These are phyloP conservation scores for Ogataea glucozyma DNA, from an alignment of 805 yeast genomes.

Conservation along the genomic window DNA sequence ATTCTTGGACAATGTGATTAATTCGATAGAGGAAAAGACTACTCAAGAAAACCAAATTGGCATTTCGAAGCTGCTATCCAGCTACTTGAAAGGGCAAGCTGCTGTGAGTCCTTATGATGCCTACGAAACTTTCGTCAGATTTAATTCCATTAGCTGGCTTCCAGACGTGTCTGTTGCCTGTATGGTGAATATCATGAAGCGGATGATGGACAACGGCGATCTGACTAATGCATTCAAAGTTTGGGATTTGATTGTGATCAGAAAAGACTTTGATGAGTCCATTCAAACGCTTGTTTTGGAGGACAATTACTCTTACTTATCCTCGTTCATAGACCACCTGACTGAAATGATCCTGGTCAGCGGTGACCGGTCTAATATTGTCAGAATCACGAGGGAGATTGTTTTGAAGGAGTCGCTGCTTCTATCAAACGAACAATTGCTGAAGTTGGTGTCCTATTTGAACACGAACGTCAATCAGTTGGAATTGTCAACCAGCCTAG, in stretches of 20 bases:
- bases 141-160: slow-evolving; percentile 33
- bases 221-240: slow-evolving; percentile 28
- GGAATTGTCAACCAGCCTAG: slow-evolving; percentile 28
- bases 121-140: slow-evolving; percentile 27
- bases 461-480: slow-evolving; percentile 17
- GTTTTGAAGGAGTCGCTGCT: slow-evolving; percentile 30
- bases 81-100: slow-evolving; percentile 32
- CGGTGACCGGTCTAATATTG: slow-evolving; percentile 26
- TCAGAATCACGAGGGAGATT: slow-evolving; percentile 34
- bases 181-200: slow-evolving; percentile 29
- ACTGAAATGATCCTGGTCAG: slow-evolving; percentile 21
- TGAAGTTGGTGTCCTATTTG: slow-evolving; percentile 29
- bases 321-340: slow-evolving; percentile 25
- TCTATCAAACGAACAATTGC: slow-evolving; percentile 26
- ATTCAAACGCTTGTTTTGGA: slow-evolving; percentile 15
- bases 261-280: slow-evolving; percentile 34
- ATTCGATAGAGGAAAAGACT: slow-evolving; percentile 20
- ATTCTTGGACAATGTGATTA: slow-evolving; percentile 55
- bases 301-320: slow-evolving; percentile 20
- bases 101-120: slow-evolving; percentile 28
- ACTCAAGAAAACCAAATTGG: slow-evolving; percentile 10
- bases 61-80: slow-evolving; percentile 27
- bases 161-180: slow-evolving; percentile 36
- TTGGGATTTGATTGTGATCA: slow-evolving; percentile 34
- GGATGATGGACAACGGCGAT: slow-evolving; percentile 25